These are phyloP conservation scores for Talaromyces sp. DNA, from an alignment of 2,329 filamentous ascomycete species.

Conservation along the genomic window DNA sequence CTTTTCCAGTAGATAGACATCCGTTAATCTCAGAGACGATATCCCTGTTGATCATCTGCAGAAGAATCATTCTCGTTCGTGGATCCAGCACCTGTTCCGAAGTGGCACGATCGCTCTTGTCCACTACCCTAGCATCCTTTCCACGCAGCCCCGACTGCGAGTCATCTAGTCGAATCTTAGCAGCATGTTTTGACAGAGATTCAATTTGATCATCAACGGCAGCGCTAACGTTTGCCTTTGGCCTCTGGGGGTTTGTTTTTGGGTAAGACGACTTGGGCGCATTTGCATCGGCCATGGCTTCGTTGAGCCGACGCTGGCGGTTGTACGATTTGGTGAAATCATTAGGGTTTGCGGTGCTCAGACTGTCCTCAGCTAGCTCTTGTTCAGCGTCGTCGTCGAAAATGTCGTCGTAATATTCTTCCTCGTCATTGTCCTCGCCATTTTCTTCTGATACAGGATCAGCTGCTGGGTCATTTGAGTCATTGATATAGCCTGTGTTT, in stretches of 20 bases:
- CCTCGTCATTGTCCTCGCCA: conserved; percentile 43
- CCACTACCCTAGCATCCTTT: conserved; percentile 44
- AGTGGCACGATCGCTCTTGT: conserved; percentile 89
- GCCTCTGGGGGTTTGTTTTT: conserved; percentile 71
- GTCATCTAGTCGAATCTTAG: conserved; percentile 74
- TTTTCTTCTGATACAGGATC: conserved; percentile 30
- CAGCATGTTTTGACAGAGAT: conserved; percentile 75
- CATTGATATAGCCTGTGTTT: conserved; percentile 22
- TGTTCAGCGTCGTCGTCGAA: conserved; percentile 28
- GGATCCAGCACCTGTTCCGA: conserved; percentile 93
- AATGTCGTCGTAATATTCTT: conserved; percentile 58
- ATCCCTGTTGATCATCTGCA: conserved; percentile 92
- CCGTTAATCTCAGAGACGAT: conserved; percentile 89
- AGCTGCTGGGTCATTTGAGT: conserved; percentile 4
- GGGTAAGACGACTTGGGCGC: conserved; percentile 54
- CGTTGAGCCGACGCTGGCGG: conserved; percentile 66
- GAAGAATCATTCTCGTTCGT: conserved; percentile 86
- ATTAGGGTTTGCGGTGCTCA: conserved; percentile 51
- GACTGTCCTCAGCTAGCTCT: conserved; percentile 50
- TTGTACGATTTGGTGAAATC: conserved; percentile 87
- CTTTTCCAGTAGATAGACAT: conserved; percentile 92
- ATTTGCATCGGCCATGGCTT: conserved; percentile 42
- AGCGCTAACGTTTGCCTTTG: conserved; percentile 70
- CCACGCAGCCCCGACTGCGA: conserved; percentile 47
- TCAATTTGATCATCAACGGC: conserved; percentile 83